Base-by-base conservation (phyloP, 208 protist genomes). In the Acanthamoeba quina region DNA sequence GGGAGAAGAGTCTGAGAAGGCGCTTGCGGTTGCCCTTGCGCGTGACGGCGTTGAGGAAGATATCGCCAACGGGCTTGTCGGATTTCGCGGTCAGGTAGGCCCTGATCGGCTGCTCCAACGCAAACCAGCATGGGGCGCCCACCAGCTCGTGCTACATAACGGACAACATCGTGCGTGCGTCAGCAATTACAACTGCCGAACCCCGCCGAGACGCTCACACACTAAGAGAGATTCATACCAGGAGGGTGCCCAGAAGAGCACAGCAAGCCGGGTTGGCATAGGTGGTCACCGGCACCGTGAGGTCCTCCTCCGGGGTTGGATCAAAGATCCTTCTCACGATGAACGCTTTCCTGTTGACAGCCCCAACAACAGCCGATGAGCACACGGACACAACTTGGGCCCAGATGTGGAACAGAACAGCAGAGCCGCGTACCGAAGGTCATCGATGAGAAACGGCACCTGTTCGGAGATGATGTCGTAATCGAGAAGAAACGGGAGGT, bases 11-110 rank as follows among this genome's bases (percentile, higher is more conserved):
- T 19, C 70, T 34, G 6, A 78, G 70, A 37, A 78, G 70, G 37
- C 70, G 70, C 70, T 78, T 78, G 19, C 70, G 70, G 37, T 78
- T 78, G 70, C 70, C 70, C 70, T 78, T 78, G 31, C 70, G 70
- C 70, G 70, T 78, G 31, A 78, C 70, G 34, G 70, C 70, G 70
- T 78, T 78, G 37, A 78, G 70, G 70, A 78, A 78, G 31, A 78
- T 78, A 21, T 78, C 70, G 10, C 70, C 70, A 37, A 78, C 70
- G 29, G 70, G 70, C 41, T 78, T 78, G 37, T 78, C 41, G 15
- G 70, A 78, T 17, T 49, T 78, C 6, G 70, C 70, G 6, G 70
- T 78, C 34, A 78, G 21, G 37, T 78, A 78, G 70, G 70, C 70
- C 70, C 70, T 5, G 37, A 78, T 78, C 6, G 70, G 70, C 29